These are phyloP conservation scores for Rugosomyces carneus DNA, from an alignment of 1,284 basidiomycete genomes.

Conservation along the genomic window DNA sequence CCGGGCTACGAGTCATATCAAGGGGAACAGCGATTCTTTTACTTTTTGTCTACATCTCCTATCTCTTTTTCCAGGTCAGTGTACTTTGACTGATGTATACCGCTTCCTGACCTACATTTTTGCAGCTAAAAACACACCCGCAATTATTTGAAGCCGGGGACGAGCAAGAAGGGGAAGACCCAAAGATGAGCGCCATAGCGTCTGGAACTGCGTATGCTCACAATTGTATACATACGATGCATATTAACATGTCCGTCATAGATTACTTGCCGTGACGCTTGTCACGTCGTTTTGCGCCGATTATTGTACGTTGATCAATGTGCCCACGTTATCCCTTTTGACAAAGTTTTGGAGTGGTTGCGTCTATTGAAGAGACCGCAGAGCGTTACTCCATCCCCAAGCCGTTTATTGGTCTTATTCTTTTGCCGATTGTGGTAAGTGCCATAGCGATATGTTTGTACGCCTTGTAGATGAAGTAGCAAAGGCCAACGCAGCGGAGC, in stretches of 20 bases:
- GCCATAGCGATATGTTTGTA: background rate
- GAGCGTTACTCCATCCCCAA: constrained; percentile 77
- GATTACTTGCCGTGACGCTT: constrained; percentile 64
- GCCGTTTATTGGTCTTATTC: constrained; percentile 71
- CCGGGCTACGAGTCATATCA: constrained; percentile 73
- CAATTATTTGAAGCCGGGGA: constrained; percentile 31
- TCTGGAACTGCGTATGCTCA: constrained; percentile 36
- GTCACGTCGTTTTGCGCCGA: constrained; percentile 86
- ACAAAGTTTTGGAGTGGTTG: constrained; percentile 54
- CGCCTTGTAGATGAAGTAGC: background rate
- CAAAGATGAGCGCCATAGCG: constrained; percentile 18
- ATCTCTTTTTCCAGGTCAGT: constrained; percentile 70
- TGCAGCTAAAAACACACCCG: constrained; percentile 46
- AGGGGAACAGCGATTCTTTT: constrained; percentile 82
- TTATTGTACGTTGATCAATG: constrained; percentile 41
- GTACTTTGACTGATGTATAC: background rate
- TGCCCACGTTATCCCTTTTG: background rate
- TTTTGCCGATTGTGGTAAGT: constrained; percentile 67
- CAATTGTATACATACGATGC: background rate
- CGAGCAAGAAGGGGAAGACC: constrained; percentile 32
- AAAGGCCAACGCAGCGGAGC: constrained; percentile 74
- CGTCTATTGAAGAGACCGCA: constrained; percentile 87
- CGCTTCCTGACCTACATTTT: constrained; percentile 7
- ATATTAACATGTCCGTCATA: constrained; percentile 20
- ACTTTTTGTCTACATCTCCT: constrained; percentile 77